Conservation (phyloP, 2,329 filamentous ascomycete species). For the Stachybotrys chlorohalonatus region DNA sequence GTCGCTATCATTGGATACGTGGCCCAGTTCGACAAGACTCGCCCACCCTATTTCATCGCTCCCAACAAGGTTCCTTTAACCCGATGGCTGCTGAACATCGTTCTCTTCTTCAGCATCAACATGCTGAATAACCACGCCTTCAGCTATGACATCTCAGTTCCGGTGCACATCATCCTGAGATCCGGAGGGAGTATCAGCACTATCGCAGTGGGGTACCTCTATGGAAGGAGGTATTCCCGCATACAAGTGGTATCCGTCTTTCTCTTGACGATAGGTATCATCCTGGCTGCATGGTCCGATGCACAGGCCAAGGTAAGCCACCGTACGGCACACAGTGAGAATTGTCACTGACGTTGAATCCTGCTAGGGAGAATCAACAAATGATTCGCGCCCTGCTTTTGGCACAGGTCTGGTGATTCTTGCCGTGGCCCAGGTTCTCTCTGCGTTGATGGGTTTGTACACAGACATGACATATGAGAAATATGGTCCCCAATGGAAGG, state of each 20-base stretch:
- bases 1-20: slow-evolving; percentile 71
- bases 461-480: slow-evolving; percentile 81
- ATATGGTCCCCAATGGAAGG: slow-evolving; percentile 86
- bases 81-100: slow-evolving; percentile 82
- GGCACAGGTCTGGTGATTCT: slow-evolving; percentile 69
- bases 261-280: slow-evolving; percentile 76
- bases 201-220: slow-evolving; percentile 80
- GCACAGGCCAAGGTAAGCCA: slow-evolving; percentile 64
- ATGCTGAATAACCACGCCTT: slow-evolving; percentile 97
- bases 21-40: slow-evolving; percentile 60
- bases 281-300: slow-evolving; percentile 84
- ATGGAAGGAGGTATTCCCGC: slow-evolving; percentile 74
- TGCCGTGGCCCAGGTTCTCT: slow-evolving; percentile 79
- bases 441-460: slow-evolving; percentile 90
- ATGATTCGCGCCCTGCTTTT: slow-evolving; percentile 18
- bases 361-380: slow-evolving; percentile 9
- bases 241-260: slow-evolving; percentile 75
- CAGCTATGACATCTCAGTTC: slow-evolving; percentile 91
- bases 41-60: slow-evolving; percentile 63
- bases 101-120: slow-evolving; percentile 88
- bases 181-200: slow-evolving; percentile 95
- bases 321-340: background rate
- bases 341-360: slow-evolving; percentile 1
- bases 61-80: slow-evolving; percentile 72
- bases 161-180: slow-evolving; percentile 90